Percentiles rank a stretch among this genome's conserved stretches.
Conservation (phyloP, 2,329 filamentous ascomycete species). For the Fusarium pilosicola region DNA sequence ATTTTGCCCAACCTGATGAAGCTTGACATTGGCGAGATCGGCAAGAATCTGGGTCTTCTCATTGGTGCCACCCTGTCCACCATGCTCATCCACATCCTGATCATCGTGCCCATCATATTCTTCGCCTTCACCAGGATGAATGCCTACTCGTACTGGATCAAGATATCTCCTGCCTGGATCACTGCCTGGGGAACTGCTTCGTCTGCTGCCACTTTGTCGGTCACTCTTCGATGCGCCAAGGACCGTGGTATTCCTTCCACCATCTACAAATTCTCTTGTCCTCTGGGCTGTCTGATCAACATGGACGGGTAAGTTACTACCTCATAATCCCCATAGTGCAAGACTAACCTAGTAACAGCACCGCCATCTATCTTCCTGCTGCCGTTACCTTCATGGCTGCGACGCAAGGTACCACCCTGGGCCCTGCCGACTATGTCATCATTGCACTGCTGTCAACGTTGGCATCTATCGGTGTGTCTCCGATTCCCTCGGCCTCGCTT, state of each 20-base stretch:
- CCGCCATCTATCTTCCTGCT: slow-evolving; percentile 65
- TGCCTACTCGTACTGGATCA: slow-evolving; percentile 59
- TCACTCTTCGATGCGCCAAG: slow-evolving; percentile 56
- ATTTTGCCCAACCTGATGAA: slow-evolving; percentile 63
- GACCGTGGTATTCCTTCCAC: slow-evolving; percentile 55
- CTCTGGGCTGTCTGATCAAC: slow-evolving; percentile 60
- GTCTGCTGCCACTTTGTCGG: slow-evolving; percentile 61
- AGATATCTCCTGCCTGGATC: slow-evolving; percentile 61
- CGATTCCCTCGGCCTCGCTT: slow-evolving; percentile 62
- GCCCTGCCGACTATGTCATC: slow-evolving; percentile 58
- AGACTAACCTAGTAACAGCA: slow-evolving; percentile 44
- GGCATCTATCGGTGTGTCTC: slow-evolving; percentile 63
- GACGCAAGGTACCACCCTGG: slow-evolving; percentile 58
- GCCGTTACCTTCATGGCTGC: slow-evolving; percentile 63
- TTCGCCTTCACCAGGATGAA: slow-evolving; percentile 55
- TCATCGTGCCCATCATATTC: slow-evolving; percentile 58
- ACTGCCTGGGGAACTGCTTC: slow-evolving; percentile 65
- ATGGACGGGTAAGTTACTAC: slow-evolving; percentile 56
- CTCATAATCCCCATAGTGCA: background rate
- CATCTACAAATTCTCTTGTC: slow-evolving; percentile 57
- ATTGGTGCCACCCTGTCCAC: slow-evolving; percentile 58
- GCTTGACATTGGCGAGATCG: slow-evolving; percentile 59
- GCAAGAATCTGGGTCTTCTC: slow-evolving; percentile 59
- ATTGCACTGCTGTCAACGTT: slow-evolving; percentile 60
- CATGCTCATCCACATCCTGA: slow-evolving; percentile 59